A percentile compares a stretch with the other conserved stretches of the same genome.
These are phyloP conservation scores for Dipodascus albidus DNA, from an alignment of 805 yeast genomes.

Conservation along the genomic window DNA sequence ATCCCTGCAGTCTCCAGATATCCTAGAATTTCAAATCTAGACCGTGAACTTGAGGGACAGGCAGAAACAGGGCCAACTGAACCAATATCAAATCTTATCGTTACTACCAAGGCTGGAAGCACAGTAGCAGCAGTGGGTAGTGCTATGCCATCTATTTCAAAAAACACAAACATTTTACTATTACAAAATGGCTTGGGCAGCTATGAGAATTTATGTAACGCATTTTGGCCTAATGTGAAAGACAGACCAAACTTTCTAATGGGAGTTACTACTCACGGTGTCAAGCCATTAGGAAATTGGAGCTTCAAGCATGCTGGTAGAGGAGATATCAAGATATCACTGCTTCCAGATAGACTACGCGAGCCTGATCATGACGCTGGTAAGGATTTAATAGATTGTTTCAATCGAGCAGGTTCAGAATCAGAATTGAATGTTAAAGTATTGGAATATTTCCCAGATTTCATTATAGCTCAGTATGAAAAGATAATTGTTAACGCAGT, in stretches of 20 bases:
- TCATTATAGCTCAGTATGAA: slow-evolving; percentile 52
- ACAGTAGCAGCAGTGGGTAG: slow-evolving; percentile 53
- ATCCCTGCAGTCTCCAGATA: slow-evolving; percentile 7
- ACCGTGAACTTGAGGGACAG: slow-evolving; percentile 10
- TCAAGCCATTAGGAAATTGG: slow-evolving; percentile 36
- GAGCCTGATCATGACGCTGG: neutral
- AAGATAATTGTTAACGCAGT: slow-evolving; percentile 75
- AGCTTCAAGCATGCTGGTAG: slow-evolving; percentile 57
- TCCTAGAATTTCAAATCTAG: slow-evolving; percentile 9
- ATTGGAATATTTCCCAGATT: slow-evolving; percentile 28
- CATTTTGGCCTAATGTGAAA: slow-evolving; percentile 40
- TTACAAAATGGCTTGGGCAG: slow-evolving; percentile 86
- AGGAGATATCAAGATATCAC: slow-evolving; percentile 51
- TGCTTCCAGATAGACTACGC: slow-evolving; percentile 32
- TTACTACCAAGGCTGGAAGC: slow-evolving; percentile 74
- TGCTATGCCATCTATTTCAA: slow-evolving; percentile 36
- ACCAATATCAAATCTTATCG: slow-evolving; percentile 45
- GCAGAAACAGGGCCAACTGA: slow-evolving; percentile 5
- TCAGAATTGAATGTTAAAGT: slow-evolving; percentile 10
- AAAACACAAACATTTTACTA: slow-evolving; percentile 45
- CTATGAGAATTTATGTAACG: slow-evolving; percentile 36
- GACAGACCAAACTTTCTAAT: slow-evolving; percentile 49
- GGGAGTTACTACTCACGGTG: slow-evolving; percentile 82
- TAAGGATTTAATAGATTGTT: slow-evolving; percentile 1
- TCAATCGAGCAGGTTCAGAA: neutral